A percentile compares a stretch with the other conserved stretches of the same genome.
Evolutionary conservation across 2,329 filamentous ascomycete genomes (phyloP).

Genomic region (Ambrosiella beaveri): DNA sequence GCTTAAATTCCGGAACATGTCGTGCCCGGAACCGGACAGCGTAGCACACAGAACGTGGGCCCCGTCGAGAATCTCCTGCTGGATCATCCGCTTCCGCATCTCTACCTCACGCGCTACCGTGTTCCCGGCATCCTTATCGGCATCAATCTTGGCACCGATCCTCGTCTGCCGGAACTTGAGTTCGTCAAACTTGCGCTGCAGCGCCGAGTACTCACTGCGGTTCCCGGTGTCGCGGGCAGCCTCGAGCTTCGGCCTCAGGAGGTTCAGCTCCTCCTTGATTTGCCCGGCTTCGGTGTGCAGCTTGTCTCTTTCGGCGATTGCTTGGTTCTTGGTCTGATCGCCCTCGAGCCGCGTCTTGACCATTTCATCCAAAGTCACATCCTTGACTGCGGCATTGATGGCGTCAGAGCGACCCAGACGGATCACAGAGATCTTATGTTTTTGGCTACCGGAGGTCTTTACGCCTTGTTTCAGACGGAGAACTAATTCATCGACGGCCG

Average conservation of each 20-base stretch:
- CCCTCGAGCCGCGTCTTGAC: conserved; percentile 57
- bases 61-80: conserved; percentile 78
- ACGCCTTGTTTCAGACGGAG: conserved; percentile 80
- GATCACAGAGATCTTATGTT: conserved; percentile 67
- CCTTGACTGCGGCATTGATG: conserved; percentile 74
- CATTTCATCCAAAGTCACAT: conserved; percentile 85
- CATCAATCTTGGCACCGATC: conserved; percentile 72
- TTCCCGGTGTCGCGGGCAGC: conserved; percentile 41
- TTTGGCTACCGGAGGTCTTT: conserved; percentile 54
- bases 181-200: conserved; percentile 62
- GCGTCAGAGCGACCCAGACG: conserved; percentile 82
- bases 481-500: conserved; percentile 89
- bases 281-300: conserved; percentile 47
- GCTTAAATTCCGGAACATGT: conserved; percentile 87
- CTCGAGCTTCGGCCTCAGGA: conserved; percentile 55
- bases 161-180: conserved; percentile 56
- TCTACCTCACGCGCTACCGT: conserved; percentile 70
- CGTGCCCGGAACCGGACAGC: conserved; percentile 85
- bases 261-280: conserved; percentile 51
- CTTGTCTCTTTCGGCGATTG: conserved; percentile 37
- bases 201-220: conserved; percentile 28
- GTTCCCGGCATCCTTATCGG: conserved; percentile 70
- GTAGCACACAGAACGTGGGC: conserved; percentile 92
- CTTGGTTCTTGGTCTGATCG: conserved; percentile 40
- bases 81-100: conserved; percentile 63